These are phyloP conservation scores for Erythrobasidium hasegawianum DNA, from an alignment of 1,284 basidiomycete species.

Conservation along the genomic window DNA sequence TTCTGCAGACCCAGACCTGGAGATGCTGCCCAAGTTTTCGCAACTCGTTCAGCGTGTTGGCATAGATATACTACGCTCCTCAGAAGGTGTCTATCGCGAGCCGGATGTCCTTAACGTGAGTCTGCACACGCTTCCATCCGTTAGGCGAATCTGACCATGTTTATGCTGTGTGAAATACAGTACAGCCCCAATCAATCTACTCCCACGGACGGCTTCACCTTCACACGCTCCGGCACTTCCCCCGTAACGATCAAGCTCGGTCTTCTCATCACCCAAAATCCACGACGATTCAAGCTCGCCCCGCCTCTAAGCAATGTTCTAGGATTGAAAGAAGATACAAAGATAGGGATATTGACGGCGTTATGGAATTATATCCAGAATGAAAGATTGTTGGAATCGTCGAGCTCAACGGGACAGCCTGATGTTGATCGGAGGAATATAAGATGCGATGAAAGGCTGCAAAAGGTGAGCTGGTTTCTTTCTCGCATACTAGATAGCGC, in stretches of 20 bases:
- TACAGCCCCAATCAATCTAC: not conserved
- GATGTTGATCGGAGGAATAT: constrained; percentile 71
- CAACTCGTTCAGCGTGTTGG: constrained; percentile 25
- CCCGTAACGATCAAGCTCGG: constrained; percentile 66
- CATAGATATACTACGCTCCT: constrained; percentile 25
- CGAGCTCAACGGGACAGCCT: constrained; percentile 14
- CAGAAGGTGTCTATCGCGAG: constrained; percentile 19
- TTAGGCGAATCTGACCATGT: too few relatives aligned
- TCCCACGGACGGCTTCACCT: constrained; percentile 19
- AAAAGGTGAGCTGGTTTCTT: constrained; percentile 50
- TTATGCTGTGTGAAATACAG: not conserved
- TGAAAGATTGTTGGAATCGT: constrained; percentile 81
- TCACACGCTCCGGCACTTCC: constrained; percentile 24
- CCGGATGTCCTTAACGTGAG: constrained; percentile 23
- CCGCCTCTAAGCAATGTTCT: constrained; percentile 73
- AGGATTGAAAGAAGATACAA: constrained; percentile 79
- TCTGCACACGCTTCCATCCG: too few relatives aligned
- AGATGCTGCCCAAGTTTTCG: constrained; percentile 16
- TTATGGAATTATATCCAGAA: constrained; percentile 93
- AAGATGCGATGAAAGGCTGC: constrained; percentile 68
- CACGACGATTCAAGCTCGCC: constrained; percentile 77
- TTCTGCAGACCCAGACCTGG: constrained; percentile 14
- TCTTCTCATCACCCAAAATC: constrained; percentile 77
- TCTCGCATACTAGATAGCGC: too few relatives aligned
- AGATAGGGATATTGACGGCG: constrained; percentile 73